Percentiles rank a stretch among this genome's conserved stretches.
phyloP scores from a whole-genome alignment of 148 eudicot species.

The Vaccinium macrocarpon region DNA sequence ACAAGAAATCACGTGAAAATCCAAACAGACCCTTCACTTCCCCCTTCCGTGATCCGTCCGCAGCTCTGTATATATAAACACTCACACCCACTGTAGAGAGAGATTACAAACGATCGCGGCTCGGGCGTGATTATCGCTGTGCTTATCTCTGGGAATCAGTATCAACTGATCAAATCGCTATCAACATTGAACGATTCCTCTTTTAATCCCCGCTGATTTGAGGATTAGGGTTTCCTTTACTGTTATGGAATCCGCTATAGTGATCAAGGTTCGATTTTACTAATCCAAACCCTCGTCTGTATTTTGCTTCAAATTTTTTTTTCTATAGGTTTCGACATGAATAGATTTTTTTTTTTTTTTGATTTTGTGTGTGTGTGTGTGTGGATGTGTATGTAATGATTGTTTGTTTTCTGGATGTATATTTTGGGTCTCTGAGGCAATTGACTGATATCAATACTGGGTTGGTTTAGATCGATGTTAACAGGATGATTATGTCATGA shows the following conservation, averaged over 20 bases:
- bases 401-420: not conserved
- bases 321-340: not conserved
- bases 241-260: not conserved
- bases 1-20: not conserved
- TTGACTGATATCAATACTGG: not conserved
- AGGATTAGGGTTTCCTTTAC: not conserved
- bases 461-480: not conserved
- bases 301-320: not conserved
- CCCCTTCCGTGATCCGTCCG: not conserved
- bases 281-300: not conserved
- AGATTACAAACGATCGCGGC: not conserved
- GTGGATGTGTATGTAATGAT: not conserved
- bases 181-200: not conserved
- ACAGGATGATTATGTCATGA: not conserved
- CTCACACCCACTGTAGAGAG: not conserved
- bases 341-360: not conserved
- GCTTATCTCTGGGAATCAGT: not conserved
- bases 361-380: not conserved
- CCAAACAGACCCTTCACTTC: not conserved
- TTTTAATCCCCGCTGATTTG: not conserved
- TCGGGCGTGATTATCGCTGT: not conserved
- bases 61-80: not conserved
- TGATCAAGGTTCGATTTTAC: constrained; percentile 4
- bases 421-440: not conserved
- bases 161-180: not conserved